phyloP scores from a whole-genome alignment of 1,284 basidiomycete genomes.

The Pholiota adiposa region DNA sequence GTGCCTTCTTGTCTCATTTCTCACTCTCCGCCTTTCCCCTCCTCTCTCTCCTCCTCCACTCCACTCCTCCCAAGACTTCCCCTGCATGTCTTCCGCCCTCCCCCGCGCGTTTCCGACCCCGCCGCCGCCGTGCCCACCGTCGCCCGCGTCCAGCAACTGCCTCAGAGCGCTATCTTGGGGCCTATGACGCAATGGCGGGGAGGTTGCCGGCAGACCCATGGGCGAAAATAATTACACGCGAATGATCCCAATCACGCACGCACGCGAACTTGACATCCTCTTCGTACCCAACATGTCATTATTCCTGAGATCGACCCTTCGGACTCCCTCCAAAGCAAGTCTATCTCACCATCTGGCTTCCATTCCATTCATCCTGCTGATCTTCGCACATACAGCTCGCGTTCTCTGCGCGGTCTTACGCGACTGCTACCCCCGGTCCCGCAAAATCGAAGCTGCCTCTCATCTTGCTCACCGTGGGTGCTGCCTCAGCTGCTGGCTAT shows the following conservation, averaged over 20 bases:
- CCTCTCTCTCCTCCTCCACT: not conserved
- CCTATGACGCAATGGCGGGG: slow-evolving; percentile 30
- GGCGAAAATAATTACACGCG: slow-evolving; percentile 13
- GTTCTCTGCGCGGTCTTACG: slow-evolving; percentile 43
- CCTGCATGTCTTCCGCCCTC: not conserved
- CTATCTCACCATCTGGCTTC: not conserved
- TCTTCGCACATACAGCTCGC: slow-evolving; percentile 28
- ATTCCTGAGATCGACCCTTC: slow-evolving; percentile 40
- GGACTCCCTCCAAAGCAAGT: slow-evolving; percentile 44
- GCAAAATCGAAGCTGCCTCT: slow-evolving; percentile 51
- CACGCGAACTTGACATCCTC: slow-evolving; percentile 3
- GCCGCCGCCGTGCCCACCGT: not conserved
- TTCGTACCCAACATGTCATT: slow-evolving; percentile 45
- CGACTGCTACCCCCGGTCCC: slow-evolving; percentile 46
- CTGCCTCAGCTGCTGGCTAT: slow-evolving; percentile 57
- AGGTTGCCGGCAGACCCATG: slow-evolving; percentile 11
- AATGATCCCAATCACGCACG: slow-evolving; percentile 2
- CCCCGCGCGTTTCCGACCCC: too few species aligned
- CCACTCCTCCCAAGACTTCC: not conserved
- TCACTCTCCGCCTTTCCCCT: not conserved
- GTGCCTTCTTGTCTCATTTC: slow-evolving; percentile 9
- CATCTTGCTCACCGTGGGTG: slow-evolving; percentile 53
- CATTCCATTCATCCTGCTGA: slow-evolving; percentile 7
- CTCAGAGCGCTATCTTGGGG: slow-evolving; percentile 1
- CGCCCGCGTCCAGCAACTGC: not conserved